Conservation (phyloP, 208 protist species). For the Balamuthia mandrillaris region DNA sequence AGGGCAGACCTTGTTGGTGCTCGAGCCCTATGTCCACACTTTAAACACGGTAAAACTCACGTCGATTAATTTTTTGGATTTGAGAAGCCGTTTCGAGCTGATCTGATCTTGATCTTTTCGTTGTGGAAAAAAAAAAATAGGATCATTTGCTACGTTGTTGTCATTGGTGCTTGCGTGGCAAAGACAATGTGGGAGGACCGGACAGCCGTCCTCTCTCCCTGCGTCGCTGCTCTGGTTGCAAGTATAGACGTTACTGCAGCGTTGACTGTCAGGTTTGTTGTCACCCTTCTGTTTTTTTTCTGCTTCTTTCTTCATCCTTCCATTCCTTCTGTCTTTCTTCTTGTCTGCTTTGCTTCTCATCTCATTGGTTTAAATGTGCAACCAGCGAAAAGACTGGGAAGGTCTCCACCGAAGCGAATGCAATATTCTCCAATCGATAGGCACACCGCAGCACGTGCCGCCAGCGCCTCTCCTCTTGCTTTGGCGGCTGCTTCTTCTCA, state of each 20-base stretch:
- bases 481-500: not conserved
- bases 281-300: not conserved
- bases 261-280: not conserved
- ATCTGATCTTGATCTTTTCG: too few species aligned
- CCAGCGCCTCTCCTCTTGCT: not conserved
- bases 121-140: too few species aligned
- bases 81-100: too few species aligned
- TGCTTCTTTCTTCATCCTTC: not conserved
- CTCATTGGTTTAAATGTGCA: not conserved
- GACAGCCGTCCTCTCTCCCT: too few species aligned
- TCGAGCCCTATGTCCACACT: too few species aligned
- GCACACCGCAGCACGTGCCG: not conserved
- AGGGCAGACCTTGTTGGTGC: too few species aligned
- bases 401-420: not conserved
- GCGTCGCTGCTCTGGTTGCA: not conserved
- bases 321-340: not conserved
- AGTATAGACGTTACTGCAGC: not conserved
- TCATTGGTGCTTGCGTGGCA: too few species aligned
- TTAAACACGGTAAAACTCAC: too few species aligned
- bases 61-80: too few species aligned
- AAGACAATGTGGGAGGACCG: too few species aligned
- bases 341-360: not conserved
- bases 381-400: conserved; percentile 2
- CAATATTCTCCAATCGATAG: not conserved
- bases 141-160: too few species aligned